phyloP scores from a whole-genome alignment of 1,284 basidiomycete species.

The Gomphus bonarii region DNA sequence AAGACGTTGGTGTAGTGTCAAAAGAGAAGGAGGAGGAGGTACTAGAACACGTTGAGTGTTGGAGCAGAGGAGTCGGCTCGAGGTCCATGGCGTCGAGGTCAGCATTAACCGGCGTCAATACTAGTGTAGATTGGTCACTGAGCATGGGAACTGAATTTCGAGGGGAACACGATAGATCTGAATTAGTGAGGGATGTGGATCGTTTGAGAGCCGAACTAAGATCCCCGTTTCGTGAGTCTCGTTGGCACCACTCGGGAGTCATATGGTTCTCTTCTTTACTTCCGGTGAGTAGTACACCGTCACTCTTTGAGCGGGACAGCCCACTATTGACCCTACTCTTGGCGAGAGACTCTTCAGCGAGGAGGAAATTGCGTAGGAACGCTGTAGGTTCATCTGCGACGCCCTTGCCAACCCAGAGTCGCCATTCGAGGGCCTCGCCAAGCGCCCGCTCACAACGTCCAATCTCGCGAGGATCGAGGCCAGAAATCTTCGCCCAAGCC shows the following conservation, averaged over 20 bases:
- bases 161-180: neutral
- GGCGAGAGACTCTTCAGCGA: slow-evolving; percentile 2
- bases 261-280: neutral
- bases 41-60: neutral
- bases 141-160: neutral
- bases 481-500: slow-evolving; percentile 84
- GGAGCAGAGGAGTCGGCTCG: slow-evolving; percentile 1
- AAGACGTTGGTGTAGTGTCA: slow-evolving; percentile 1
- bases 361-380: slow-evolving; percentile 9
- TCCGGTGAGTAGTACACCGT: slow-evolving; percentile 1
- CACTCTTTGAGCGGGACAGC: slow-evolving; percentile 3
- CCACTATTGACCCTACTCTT: neutral
- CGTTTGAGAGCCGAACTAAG: slow-evolving; percentile 5
- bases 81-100: slow-evolving; percentile 10
- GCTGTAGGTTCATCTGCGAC: slow-evolving; percentile 10
- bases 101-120: slow-evolving; percentile 8
- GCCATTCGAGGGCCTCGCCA: slow-evolving; percentile 71
- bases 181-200: slow-evolving; percentile 2
- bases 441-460: slow-evolving; percentile 73
- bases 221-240: neutral
- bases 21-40: neutral
- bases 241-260: neutral
- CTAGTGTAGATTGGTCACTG: neutral
- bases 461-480: slow-evolving; percentile 67
- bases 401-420: slow-evolving; percentile 71